Conservation (phyloP, 2,329 filamentous ascomycete species). For the Arthrobotrys sphaeroides region DNA sequence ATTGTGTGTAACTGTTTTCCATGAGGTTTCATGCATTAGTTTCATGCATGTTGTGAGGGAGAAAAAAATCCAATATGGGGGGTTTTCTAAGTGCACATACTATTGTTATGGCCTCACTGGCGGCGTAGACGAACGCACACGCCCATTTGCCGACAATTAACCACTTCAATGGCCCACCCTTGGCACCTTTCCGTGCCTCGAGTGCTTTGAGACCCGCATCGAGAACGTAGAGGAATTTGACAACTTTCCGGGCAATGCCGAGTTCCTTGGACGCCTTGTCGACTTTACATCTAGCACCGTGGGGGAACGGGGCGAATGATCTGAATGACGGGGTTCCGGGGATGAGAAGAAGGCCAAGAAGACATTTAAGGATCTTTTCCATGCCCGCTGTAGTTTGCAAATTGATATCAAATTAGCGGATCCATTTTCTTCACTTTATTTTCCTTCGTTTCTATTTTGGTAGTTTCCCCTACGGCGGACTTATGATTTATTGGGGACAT, state of each 20-base stretch:
- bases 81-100: too few relatives aligned
- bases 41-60: too few relatives aligned
- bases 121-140: slow-evolving; percentile 46
- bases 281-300: slow-evolving; percentile 23
- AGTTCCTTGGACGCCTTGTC: slow-evolving; percentile 37
- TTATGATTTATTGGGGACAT: too few relatives aligned
- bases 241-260: slow-evolving; percentile 41
- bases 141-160: slow-evolving; percentile 52
- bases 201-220: slow-evolving; percentile 44
- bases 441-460: too few relatives aligned
- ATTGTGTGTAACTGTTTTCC: slow-evolving; percentile 35
- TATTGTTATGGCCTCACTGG: slow-evolving; percentile 46
- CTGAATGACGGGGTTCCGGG: slow-evolving; percentile 30
- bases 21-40: neutral
- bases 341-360: slow-evolving; percentile 43
- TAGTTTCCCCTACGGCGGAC: too few relatives aligned
- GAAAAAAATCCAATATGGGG: too few relatives aligned
- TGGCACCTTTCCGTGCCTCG: slow-evolving; percentile 38
- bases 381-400: slow-evolving; percentile 45
- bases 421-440: too few relatives aligned
- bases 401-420: neutral
- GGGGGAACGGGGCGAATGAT: slow-evolving; percentile 4
- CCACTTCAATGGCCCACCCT: slow-evolving; percentile 48
- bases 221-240: slow-evolving; percentile 50
- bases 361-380: slow-evolving; percentile 51